Evolutionary conservation across 2,329 filamentous ascomycete genomes (phyloP).

Genomic region (Colletotrichum neosansevieriae): DNA sequence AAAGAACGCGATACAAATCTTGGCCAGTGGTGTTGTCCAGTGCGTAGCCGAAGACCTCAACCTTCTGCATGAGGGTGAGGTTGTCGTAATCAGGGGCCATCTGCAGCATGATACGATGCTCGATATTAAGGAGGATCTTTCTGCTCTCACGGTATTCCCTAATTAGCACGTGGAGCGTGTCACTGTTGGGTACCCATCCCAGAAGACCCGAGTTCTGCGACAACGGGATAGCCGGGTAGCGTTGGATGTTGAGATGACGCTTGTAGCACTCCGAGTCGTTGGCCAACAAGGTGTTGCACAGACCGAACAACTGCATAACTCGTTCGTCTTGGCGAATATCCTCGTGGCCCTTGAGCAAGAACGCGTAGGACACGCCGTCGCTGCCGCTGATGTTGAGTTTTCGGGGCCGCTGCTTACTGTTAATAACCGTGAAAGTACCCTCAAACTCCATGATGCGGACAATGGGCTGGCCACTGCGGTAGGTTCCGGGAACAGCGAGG

Average conservation of each 20-base stretch:
- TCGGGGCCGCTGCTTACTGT: slow-evolving; percentile 94
- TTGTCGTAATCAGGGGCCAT: slow-evolving; percentile 99
- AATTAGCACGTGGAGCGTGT: slow-evolving; percentile 96
- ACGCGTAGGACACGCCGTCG: slow-evolving; percentile 88
- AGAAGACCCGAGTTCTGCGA: slow-evolving; percentile 96
- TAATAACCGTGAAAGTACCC: slow-evolving; percentile 89
- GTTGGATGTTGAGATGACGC: slow-evolving; percentile 94
- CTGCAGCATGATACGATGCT: slow-evolving; percentile 99
- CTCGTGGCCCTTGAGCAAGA: slow-evolving; percentile 97
- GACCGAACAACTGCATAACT: slow-evolving; percentile 98
- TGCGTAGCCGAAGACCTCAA: slow-evolving; percentile 98
- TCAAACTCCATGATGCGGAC: slow-evolving; percentile 92
- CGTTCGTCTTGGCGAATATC: slow-evolving; percentile 99
- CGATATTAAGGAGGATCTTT: slow-evolving; percentile 98
- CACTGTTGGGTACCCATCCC: slow-evolving; percentile 97
- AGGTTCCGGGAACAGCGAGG: slow-evolving; percentile 95
- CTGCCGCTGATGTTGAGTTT: slow-evolving; percentile 91
- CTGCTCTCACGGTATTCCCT: slow-evolving; percentile 96
- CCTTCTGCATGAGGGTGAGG: slow-evolving; percentile 99
- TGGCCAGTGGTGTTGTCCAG: slow-evolving; percentile 99
- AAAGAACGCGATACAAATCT: slow-evolving; percentile 96
- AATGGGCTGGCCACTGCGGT: slow-evolving; percentile 81
- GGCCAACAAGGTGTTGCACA: slow-evolving; percentile 94
- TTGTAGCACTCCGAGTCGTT: slow-evolving; percentile 98
- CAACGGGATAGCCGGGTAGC: slow-evolving; percentile 95